These are phyloP conservation scores for Saccharum officinarum DNA, from an alignment of 176 grass and related monocot species.

Conservation along the genomic window DNA sequence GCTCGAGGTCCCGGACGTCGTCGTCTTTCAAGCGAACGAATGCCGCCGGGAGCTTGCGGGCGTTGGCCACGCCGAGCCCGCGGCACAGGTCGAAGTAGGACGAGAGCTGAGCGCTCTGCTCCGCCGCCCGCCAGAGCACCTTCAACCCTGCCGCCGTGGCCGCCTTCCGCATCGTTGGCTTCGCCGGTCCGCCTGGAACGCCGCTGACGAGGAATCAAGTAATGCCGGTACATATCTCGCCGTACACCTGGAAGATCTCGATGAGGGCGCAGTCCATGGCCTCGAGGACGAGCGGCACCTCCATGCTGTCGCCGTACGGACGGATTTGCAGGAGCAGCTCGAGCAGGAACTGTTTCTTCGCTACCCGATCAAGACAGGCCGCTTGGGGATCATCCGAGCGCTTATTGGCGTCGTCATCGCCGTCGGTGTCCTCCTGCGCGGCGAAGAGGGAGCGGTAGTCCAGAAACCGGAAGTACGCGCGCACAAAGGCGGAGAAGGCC, in stretches of 20 bases:
- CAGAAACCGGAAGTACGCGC: conserved; percentile 58
- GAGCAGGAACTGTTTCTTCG: conserved; percentile 43
- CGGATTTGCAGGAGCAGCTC: conserved; percentile 58
- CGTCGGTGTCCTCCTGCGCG: neutral
- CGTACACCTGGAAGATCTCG: conserved; percentile 52
- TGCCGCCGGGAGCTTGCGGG: conserved; percentile 29
- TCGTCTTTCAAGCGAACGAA: conserved; percentile 34
- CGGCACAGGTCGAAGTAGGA: conserved; percentile 55
- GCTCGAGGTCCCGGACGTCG: conserved; percentile 38
- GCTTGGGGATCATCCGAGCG: neutral
- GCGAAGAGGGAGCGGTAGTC: conserved; percentile 49
- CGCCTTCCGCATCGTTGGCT: neutral
- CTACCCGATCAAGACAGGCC: conserved; percentile 5
- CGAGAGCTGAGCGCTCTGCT: conserved; percentile 38
- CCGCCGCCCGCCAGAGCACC: conserved; percentile 35
- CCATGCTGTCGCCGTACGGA: conserved; percentile 46
- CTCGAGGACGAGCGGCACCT: conserved; percentile 49
- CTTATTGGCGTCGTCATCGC: neutral
- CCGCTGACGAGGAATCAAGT: conserved; percentile 41
- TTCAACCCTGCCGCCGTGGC: neutral
- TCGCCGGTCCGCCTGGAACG: neutral
- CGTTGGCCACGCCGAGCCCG: conserved; percentile 53
- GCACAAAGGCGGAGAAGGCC: conserved; percentile 52
- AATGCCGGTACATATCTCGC: conserved; percentile 43
- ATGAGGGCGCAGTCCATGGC: conserved; percentile 60